Base-by-base conservation (phyloP, 2,329 filamentous ascomycete genomes). In the Colletotrichum coccodes region DNA sequence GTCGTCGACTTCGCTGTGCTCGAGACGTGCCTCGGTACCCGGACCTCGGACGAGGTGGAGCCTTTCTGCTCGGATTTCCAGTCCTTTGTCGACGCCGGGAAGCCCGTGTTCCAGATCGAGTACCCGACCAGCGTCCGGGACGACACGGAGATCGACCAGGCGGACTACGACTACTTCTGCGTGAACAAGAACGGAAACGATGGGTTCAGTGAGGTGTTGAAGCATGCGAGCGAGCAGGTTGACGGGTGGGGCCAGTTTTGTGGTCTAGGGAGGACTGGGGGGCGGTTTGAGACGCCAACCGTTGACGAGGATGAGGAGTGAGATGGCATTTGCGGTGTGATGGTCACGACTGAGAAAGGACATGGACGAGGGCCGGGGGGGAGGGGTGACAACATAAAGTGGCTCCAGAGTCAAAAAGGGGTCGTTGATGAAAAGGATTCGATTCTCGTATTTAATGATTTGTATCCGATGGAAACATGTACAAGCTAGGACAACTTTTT, bases 1-100 rank as follows among this genome's bases (percentile, higher is more conserved):
- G 59, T 64, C n/a, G 73, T 78, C 23, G 78, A 79, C 68, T 79
- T 79, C 66, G 77, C 77, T 34, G 72, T 82, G 68, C 71, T 82
- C 72, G 71, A 83, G 70, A 73, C 80, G 72, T 83, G 75, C 65
- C 61, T 71, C 16, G 65, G 62, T 30, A 62, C 63, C 21, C 66
- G 71, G 23, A 56, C 54, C 11, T 57, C 62, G 18, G 70, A 68
- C 71, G 66, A 75, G 34, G 74, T 76, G 44, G 74, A 71, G 56
- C 72, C 70, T 21, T 78, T 78, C 47, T 79, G 77, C 69, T 67
- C 69, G 49, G 72, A 75, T 50, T 79, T 79, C 66, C 74, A 75
- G 70, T 65, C 46, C 9, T 78, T 77, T 50, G 59, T 79, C 32
- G 64, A 73, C 11, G 71, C 71, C n/a, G 74, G 69, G 34, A 78